These are phyloP conservation scores for Ochetophila trinervis DNA, from an alignment of 306 rosid genomes.

Conservation along the genomic window DNA sequence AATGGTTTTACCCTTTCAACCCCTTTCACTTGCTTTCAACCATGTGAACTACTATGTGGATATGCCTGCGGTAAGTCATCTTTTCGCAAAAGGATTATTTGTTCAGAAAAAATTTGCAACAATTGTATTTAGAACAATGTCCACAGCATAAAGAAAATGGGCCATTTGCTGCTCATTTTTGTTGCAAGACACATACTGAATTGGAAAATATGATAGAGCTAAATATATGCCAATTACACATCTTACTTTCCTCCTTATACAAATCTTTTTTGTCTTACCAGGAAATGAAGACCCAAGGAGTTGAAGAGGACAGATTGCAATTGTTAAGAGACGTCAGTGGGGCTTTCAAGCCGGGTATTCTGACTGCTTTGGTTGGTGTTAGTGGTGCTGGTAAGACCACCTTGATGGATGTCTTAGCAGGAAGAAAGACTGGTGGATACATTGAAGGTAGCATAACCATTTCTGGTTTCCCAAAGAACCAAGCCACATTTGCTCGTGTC, in stretches of 20 bases:
- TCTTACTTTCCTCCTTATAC: not conserved
- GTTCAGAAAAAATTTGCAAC: not conserved
- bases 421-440: slow-evolving; percentile 51
- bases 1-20: slow-evolving; percentile 35
- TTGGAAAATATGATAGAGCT: too few relatives aligned
- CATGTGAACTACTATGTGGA: slow-evolving; percentile 38
- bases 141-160: not conserved
- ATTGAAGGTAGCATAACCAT: slow-evolving; percentile 43
- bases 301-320: slow-evolving; percentile 26
- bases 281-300: slow-evolving; percentile 32
- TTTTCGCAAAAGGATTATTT: not conserved
- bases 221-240: not conserved
- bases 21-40: slow-evolving; percentile 35
- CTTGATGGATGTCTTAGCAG: slow-evolving; percentile 51
- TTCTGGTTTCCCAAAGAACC: slow-evolving; percentile 65
- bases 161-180: not conserved
- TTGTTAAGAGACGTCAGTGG: slow-evolving; percentile 31
- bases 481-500: slow-evolving; percentile 79
- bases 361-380: slow-evolving; percentile 46
- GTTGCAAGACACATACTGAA: too few relatives aligned
- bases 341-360: slow-evolving; percentile 43
- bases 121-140: too few relatives aligned
- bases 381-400: slow-evolving; percentile 58
- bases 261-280: not conserved
- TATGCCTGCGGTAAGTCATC: slow-evolving; percentile 26